These are phyloP conservation scores for Ricinus communis DNA, from an alignment of 345 rosid genomes.

Conservation along the genomic window DNA sequence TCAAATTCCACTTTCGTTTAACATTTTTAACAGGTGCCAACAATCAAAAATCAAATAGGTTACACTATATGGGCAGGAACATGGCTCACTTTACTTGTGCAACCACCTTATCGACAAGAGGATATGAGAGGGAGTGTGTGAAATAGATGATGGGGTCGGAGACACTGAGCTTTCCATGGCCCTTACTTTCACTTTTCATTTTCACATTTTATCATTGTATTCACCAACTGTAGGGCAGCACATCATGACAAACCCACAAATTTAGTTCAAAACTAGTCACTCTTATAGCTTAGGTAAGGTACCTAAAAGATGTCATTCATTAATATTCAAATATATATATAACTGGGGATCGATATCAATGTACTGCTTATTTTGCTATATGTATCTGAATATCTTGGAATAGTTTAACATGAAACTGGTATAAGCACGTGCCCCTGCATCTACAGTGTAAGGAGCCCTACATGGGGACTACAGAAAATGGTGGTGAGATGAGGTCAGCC, in stretches of 20 bases:
- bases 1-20: too few relatives aligned
- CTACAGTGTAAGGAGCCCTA: background rate
- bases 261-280: background rate
- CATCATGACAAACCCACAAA: background rate
- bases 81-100: conserved; percentile 46
- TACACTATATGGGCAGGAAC: background rate
- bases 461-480: background rate
- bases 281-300: too few relatives aligned
- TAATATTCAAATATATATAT: too few relatives aligned
- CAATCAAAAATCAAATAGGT: background rate
- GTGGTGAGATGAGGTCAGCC: background rate
- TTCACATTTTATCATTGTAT: conserved; percentile 13
- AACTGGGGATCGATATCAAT: too few relatives aligned
- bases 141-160: conserved; percentile 53
- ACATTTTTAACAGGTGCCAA: too few relatives aligned
- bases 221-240: conserved; percentile 14
- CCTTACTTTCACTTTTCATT: background rate
- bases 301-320: too few relatives aligned
- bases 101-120: conserved; percentile 52
- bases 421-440: background rate
- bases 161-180: conserved; percentile 56
- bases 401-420: background rate
- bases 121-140: conserved; percentile 24
- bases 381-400: background rate
- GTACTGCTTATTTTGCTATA: background rate